Evolutionary conservation across 2,329 filamentous ascomycete species (phyloP).

Genomic region (Rutstroemia sp.): DNA sequence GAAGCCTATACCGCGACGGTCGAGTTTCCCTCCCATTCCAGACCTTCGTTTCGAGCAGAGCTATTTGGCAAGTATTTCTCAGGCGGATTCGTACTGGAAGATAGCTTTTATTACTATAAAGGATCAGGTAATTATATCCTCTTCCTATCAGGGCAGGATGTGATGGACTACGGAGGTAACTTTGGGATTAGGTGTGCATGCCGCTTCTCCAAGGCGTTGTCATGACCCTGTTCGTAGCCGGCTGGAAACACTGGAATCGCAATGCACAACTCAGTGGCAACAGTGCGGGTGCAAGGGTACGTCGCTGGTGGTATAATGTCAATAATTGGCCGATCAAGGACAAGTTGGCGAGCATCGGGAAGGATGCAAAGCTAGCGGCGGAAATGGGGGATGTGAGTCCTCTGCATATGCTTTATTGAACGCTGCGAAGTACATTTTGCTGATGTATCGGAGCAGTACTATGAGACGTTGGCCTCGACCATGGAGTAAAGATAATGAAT

Average conservation of each 20-base stretch:
- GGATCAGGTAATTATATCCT: conserved; percentile 63
- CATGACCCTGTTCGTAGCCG: conserved; percentile 79
- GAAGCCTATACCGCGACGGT: conserved; percentile 43
- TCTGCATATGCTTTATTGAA: conserved; percentile 15
- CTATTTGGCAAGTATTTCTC: conserved; percentile 82
- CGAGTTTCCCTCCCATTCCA: conserved; percentile 59
- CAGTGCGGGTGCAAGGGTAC: conserved; percentile 65
- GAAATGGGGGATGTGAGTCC: conserved; percentile 35
- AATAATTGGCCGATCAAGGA: conserved; percentile 78
- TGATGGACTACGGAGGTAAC: background rate
- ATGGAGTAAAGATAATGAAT: conserved; percentile 15
- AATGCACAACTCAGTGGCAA: conserved; percentile 70
- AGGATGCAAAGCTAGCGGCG: conserved; percentile 28
- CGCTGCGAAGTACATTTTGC: conserved; percentile 14
- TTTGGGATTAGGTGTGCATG: conserved; percentile 59
- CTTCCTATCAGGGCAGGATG: background rate
- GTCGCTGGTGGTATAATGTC: conserved; percentile 91
- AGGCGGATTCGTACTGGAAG: conserved; percentile 71
- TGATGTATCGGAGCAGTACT: conserved; percentile 24
- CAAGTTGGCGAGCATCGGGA: conserved; percentile 14
- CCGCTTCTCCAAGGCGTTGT: conserved; percentile 80
- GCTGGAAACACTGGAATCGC: conserved; percentile 87
- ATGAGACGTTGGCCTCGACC: conserved; percentile 21
- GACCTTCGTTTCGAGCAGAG: conserved; percentile 97
- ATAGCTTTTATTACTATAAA: conserved; percentile 77